Percentiles rank a stretch among this genome's conserved stretches.
These are phyloP conservation scores for Besnoitia besnoiti DNA, from an alignment of 169 alveolate genomes.

Conservation along the genomic window DNA sequence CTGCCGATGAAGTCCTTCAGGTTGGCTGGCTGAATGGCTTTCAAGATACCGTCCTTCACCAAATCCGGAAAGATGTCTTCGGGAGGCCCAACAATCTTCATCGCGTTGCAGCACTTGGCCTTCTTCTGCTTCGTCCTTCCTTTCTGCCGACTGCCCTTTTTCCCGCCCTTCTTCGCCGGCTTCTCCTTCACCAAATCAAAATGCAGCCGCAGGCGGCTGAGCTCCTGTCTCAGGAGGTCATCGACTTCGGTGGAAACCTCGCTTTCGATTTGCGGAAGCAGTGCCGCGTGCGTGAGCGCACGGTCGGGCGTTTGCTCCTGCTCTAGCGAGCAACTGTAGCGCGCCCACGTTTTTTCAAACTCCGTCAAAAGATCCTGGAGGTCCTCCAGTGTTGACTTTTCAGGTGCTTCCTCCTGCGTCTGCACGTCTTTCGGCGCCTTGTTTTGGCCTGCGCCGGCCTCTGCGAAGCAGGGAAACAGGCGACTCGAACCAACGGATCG, in stretches of 20 bases:
- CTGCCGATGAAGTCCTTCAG: conserved; percentile 79
- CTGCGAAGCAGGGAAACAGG: not conserved
- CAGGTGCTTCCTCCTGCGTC: not conserved
- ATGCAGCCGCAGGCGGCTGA: conserved; percentile 75
- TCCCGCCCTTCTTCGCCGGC: conserved; percentile 72
- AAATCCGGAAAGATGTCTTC: conserved; percentile 75
- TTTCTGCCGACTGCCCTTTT: conserved; percentile 73
- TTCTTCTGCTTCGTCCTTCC: conserved; percentile 73
- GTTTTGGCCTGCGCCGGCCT: not conserved
- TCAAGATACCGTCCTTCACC: conserved; percentile 78
- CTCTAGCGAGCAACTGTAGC: not conserved
- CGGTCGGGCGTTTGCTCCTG: not conserved
- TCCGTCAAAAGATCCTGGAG: not conserved
- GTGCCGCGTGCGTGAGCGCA: conserved; percentile 8
- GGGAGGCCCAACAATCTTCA: conserved; percentile 71
- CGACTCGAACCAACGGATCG: too few species aligned
- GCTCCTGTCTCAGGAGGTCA: conserved; percentile 80
- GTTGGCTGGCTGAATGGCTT: conserved; percentile 71
- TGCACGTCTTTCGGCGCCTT: not conserved
- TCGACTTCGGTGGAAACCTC: conserved; percentile 80
- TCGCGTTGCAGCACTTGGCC: conserved; percentile 79
- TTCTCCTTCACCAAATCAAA: conserved; percentile 34
- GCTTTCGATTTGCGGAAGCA: conserved; percentile 78
- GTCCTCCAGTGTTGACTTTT: not conserved
- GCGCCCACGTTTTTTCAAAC: not conserved